phyloP scores from a whole-genome alignment of 345 rosid genomes.

The Gossypioides kirkii region DNA sequence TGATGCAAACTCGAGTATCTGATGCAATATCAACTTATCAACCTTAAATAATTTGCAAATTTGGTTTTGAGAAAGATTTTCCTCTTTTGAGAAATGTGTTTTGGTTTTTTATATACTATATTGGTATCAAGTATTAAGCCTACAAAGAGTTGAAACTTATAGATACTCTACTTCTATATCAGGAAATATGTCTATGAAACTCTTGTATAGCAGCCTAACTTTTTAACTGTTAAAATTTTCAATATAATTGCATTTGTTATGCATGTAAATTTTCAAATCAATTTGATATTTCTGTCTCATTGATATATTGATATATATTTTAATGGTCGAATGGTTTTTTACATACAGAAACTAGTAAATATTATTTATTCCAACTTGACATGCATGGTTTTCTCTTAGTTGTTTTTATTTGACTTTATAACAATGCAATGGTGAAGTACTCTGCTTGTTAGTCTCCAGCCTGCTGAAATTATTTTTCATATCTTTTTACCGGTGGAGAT shows the following conservation, averaged over 20 bases:
- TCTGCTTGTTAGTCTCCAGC: too few species aligned
- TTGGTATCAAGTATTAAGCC: not conserved
- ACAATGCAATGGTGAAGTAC: too few species aligned
- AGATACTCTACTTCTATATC: not conserved
- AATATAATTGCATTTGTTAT: too few species aligned
- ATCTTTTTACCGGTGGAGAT: not conserved
- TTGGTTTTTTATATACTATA: not conserved
- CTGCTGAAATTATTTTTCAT: not conserved
- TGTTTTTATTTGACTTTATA: too few species aligned
- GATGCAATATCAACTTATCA: slow-evolving; percentile 28
- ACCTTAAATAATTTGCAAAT: not conserved
- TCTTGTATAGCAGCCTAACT: not conserved
- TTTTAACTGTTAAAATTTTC: too few species aligned
- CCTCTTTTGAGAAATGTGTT: not conserved
- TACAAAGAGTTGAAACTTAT: not conserved
- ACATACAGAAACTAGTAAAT: too few species aligned
- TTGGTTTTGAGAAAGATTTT: not conserved
- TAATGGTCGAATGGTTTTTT: too few species aligned
- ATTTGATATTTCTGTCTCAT: too few species aligned
- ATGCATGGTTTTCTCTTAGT: too few species aligned
- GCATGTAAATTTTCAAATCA: too few species aligned
- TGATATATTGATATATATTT: too few species aligned
- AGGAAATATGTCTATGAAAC: not conserved
- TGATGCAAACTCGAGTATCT: slow-evolving; percentile 58
- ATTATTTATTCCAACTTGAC: too few species aligned